Evolutionary conservation across 2,329 filamentous ascomycete species (phyloP).

Genomic region (Stagonosporopsis cucurbitacearum): DNA sequence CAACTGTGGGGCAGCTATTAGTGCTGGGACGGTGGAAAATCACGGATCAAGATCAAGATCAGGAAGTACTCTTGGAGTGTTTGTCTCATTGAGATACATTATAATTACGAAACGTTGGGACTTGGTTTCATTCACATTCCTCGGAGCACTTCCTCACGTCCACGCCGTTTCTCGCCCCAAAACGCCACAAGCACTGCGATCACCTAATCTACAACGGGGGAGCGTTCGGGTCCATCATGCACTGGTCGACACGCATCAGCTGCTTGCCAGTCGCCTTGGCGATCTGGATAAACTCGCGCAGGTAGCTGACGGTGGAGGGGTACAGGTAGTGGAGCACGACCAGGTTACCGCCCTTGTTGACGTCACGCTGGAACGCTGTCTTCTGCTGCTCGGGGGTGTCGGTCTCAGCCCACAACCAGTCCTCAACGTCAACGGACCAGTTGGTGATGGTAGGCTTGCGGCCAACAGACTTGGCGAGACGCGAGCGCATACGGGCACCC

Average conservation of each 20-base stretch:
- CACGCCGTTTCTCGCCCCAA: background rate
- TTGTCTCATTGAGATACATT: background rate
- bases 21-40: background rate
- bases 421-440: slow-evolving; percentile 75
- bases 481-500: slow-evolving; percentile 69
- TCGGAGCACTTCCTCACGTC: slow-evolving; percentile 3
- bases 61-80: background rate
- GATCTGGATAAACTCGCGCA: slow-evolving; percentile 68
- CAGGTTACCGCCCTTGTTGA: slow-evolving; percentile 67
- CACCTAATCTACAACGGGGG: slow-evolving; percentile 42
- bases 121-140: background rate
- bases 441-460: slow-evolving; percentile 65
- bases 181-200: background rate
- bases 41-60: background rate
- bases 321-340: slow-evolving; percentile 75
- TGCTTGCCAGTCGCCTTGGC: slow-evolving; percentile 69
- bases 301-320: slow-evolving; percentile 67
- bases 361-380: slow-evolving; percentile 68
- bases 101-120: slow-evolving; percentile 5
- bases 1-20: background rate
- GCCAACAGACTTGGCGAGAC: slow-evolving; percentile 58
- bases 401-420: slow-evolving; percentile 71
- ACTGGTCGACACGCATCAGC: slow-evolving; percentile 72
- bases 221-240: slow-evolving; percentile 67
- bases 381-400: slow-evolving; percentile 70